A percentile compares a stretch with the other conserved stretches of the same genome.
These are phyloP conservation scores for Lepiota subincarnata DNA, from an alignment of 768 basidiomycete species.

Conservation along the genomic window DNA sequence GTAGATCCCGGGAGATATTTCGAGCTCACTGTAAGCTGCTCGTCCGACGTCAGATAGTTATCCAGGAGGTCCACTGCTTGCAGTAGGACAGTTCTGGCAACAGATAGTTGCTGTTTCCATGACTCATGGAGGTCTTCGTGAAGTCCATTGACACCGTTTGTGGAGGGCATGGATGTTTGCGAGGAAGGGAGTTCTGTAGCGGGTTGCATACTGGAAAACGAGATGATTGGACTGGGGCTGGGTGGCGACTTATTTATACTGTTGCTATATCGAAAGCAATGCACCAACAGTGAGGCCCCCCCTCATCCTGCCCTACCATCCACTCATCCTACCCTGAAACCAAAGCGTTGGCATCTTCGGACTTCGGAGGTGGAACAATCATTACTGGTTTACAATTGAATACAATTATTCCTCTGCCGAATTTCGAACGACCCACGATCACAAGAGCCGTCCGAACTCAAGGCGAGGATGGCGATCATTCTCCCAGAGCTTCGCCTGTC, in stretches of 20 bases:
- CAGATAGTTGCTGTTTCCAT: constrained; percentile 55
- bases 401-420: constrained; percentile 65
- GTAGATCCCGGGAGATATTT: constrained; percentile 82
- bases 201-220: constrained; percentile 17
- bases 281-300: not conserved
- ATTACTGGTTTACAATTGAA: constrained; percentile 6
- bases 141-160: constrained; percentile 14
- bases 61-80: constrained; percentile 75
- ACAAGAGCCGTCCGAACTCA: constrained; percentile 69
- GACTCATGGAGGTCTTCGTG: constrained; percentile 20
- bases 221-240: constrained; percentile 16
- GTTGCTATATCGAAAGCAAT: constrained; percentile 1
- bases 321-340: not conserved
- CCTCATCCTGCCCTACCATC: not conserved
- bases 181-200: constrained; percentile 16
- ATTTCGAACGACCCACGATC: constrained; percentile 69
- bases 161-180: constrained; percentile 23
- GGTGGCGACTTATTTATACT: constrained; percentile 18
- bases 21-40: constrained; percentile 66
- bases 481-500: constrained; percentile 58
- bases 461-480: constrained; percentile 54
- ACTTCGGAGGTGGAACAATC: constrained; percentile 9
- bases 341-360: constrained; percentile 8
- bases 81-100: constrained; percentile 61
- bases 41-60: constrained; percentile 59